phyloP scores from a whole-genome alignment of 495 filamentous ascomycete species.

The Haplographium delicatum region DNA sequence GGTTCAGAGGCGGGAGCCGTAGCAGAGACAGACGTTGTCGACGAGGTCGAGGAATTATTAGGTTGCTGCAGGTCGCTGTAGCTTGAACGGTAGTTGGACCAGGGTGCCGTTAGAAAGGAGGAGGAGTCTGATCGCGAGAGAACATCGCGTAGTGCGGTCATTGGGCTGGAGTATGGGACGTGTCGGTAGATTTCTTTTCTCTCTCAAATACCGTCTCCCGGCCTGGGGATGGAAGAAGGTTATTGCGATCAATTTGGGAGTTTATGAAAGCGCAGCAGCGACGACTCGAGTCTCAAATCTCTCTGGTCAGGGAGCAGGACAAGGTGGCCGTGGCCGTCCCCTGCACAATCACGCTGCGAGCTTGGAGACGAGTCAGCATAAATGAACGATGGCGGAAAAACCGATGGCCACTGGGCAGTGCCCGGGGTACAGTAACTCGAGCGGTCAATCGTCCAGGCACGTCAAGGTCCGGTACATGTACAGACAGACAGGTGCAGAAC shows the following conservation, averaged over 20 bases:
- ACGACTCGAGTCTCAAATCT: slow-evolving; percentile 2
- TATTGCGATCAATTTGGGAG: background rate
- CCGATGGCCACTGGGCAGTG: too few relatives aligned
- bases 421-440: too few relatives aligned
- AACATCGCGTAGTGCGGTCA: slow-evolving; percentile 21
- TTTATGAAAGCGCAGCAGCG: slow-evolving; percentile 1
- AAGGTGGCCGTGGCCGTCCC: too few relatives aligned
- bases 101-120: slow-evolving; percentile 12
- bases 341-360: too few relatives aligned
- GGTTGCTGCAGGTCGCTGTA: slow-evolving; percentile 7
- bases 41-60: background rate
- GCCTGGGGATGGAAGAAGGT: too few relatives aligned
- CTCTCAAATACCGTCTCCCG: too few relatives aligned
- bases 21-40: too few relatives aligned
- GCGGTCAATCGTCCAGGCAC: too few relatives aligned
- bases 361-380: slow-evolving; percentile 7
- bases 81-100: slow-evolving; percentile 9
- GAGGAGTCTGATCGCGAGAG: slow-evolving; percentile 14
- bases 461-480: too few relatives aligned
- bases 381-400: too few relatives aligned
- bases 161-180: slow-evolving; percentile 12
- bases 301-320: slow-evolving; percentile 1
- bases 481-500: too few relatives aligned
- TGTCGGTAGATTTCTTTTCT: too few relatives aligned
- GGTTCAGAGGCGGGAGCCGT: slow-evolving; percentile 3